Conservation (phyloP, 2,329 filamentous ascomycete species). For the Fusarium verticillioides region DNA sequence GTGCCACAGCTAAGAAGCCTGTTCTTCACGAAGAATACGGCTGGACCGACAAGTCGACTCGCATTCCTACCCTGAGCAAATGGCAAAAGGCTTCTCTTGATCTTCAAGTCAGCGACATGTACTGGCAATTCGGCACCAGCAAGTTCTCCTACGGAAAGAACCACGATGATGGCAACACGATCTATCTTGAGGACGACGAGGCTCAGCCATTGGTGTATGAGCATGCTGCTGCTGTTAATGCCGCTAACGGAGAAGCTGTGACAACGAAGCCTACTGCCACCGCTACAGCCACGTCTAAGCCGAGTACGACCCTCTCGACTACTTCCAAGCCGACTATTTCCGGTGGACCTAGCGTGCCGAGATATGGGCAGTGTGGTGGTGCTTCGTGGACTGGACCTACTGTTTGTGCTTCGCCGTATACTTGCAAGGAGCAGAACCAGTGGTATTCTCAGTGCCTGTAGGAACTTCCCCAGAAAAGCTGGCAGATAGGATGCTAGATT, state of each 20-base stretch:
- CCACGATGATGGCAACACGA: conserved; percentile 67
- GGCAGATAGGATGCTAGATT: too few species aligned
- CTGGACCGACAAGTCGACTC: conserved; percentile 54
- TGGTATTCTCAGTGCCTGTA: conserved; percentile 34
- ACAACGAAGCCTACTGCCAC: background rate
- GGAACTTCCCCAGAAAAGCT: too few species aligned
- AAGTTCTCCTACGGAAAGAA: conserved; percentile 64
- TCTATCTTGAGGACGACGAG: conserved; percentile 63
- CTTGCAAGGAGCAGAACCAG: conserved; percentile 30
- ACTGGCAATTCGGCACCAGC: conserved; percentile 66
- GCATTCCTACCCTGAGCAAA: conserved; percentile 56
- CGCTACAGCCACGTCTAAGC: background rate
- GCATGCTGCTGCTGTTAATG: conserved; percentile 56
- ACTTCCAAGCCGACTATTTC: conserved; percentile 22
- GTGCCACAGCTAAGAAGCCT: conserved; percentile 56
- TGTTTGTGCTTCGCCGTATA: conserved; percentile 12
- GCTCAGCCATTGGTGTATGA: conserved; percentile 57
- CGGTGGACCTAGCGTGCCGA: conserved; percentile 5
- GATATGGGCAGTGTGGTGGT: conserved; percentile 30
- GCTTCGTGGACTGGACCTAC: conserved; percentile 26
- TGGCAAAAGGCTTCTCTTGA: conserved; percentile 62
- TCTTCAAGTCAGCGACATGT: conserved; percentile 63
- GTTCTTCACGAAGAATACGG: conserved; percentile 56
- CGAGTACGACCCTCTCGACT: background rate
- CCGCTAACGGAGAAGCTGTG: conserved; percentile 46